Conservation (phyloP, 208 protist genomes). For the Zelonia costaricensis region DNA sequence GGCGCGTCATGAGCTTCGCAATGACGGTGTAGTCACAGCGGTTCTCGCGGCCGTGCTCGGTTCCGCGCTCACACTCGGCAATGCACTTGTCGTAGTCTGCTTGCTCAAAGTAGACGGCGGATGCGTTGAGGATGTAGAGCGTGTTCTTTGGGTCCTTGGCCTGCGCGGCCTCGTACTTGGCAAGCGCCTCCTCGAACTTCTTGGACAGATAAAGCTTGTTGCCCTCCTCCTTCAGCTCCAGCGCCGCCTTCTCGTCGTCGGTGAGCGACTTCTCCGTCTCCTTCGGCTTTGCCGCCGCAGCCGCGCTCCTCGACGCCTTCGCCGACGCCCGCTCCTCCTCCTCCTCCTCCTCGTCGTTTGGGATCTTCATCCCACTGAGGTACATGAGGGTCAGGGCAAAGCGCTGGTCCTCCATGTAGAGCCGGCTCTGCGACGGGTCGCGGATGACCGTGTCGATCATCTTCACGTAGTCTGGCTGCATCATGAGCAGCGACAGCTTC, state of each 20-base stretch:
- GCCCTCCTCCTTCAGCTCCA: conserved; percentile 91
- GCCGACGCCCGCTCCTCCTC: conserved; percentile 43
- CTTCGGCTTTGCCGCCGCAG: conserved; percentile 27
- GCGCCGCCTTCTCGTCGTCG: conserved; percentile 62
- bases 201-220: conserved; percentile 95
- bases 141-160: conserved; percentile 89
- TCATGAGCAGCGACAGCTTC: conserved; percentile 77
- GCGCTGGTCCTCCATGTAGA: conserved; percentile 86
- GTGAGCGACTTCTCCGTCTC: conserved; percentile 43
- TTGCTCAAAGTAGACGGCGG: conserved; percentile 95
- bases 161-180: conserved; percentile 86
- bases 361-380: conserved; percentile 78
- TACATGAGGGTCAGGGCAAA: conserved; percentile 84
- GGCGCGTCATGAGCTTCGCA: conserved; percentile 89
- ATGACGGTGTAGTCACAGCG: conserved; percentile 93
- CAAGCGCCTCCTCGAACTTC: conserved; percentile 93
- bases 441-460: conserved; percentile 86
- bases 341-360: conserved; percentile 61
- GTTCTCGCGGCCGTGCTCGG: conserved; percentile 87
- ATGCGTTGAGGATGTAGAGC: conserved; percentile 87
- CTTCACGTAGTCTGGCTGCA: conserved; percentile 92
- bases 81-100: conserved; percentile 93
- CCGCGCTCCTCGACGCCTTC: conserved; percentile 27
- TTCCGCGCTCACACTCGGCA: conserved; percentile 84
- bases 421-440: conserved; percentile 67